Evolutionary conservation across 441 rosid species (phyloP).

Genomic region (Melastoma candidum): DNA sequence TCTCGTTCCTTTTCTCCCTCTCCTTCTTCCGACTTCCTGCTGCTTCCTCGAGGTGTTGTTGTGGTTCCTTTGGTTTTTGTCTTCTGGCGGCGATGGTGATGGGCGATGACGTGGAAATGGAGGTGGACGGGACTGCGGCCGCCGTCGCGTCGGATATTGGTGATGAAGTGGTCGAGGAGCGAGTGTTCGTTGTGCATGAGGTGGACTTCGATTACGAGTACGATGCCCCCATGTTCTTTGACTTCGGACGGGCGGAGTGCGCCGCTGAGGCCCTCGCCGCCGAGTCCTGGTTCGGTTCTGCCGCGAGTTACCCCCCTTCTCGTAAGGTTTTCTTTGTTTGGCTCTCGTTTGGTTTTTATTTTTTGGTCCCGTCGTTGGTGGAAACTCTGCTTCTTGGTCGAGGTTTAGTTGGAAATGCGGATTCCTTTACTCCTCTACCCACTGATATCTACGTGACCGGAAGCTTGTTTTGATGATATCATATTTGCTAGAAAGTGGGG

Average conservation of each 20-base stretch:
- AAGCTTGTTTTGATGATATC: too few species aligned
- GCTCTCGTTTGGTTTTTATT: not conserved
- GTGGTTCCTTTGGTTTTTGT: too few species aligned
- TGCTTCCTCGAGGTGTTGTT: too few species aligned
- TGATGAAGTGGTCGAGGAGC: conserved; percentile 20
- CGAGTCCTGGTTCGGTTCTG: conserved; percentile 69
- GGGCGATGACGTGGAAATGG: conserved; percentile 1
- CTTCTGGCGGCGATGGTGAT: not conserved
- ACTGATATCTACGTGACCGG: too few species aligned
- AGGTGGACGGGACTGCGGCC: conserved; percentile 14
- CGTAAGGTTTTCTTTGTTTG: conserved; percentile 37
- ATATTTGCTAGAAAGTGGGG: too few species aligned
- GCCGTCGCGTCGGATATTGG: conserved; percentile 15
- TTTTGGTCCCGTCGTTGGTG: not conserved
- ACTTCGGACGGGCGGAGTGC: conserved; percentile 63
- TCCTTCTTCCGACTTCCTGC: too few species aligned
- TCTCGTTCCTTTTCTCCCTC: too few species aligned
- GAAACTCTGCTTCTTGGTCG: too few species aligned
- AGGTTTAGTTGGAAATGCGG: too few species aligned
- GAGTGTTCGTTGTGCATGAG: conserved; percentile 49
- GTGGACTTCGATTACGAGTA: conserved; percentile 81
- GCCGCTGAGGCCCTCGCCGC: conserved; percentile 49
- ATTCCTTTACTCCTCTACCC: too few species aligned
- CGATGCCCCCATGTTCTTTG: conserved; percentile 73
- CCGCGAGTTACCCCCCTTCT: conserved; percentile 65